Conservation (phyloP, 768 basidiomycete species). For the Rhodotorula diobovata region DNA sequence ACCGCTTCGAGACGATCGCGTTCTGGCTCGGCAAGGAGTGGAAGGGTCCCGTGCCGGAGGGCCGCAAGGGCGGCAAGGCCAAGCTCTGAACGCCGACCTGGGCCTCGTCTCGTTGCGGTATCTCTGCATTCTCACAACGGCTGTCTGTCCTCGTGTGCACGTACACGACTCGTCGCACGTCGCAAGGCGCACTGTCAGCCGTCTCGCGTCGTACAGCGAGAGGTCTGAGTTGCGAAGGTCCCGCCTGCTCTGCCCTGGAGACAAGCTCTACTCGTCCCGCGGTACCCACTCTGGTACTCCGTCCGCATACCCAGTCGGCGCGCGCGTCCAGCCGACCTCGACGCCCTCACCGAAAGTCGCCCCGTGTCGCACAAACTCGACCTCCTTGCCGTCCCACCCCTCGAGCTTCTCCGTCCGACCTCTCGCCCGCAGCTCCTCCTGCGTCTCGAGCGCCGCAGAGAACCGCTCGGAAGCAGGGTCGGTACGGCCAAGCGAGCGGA, state of each 20-base stretch:
- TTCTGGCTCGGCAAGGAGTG: constrained; percentile 31
- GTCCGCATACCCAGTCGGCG: no score
- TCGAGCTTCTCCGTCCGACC: background rate
- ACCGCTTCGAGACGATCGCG: constrained; percentile 36
- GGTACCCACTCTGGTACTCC: no score
- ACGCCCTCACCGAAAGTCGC: constrained; percentile 3
- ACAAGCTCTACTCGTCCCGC: no score
- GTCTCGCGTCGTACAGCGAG: no score
- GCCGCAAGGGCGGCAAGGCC: no score
- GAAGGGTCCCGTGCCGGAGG: constrained; percentile 10
- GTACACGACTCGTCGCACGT: no score
- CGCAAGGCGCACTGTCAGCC: no score
- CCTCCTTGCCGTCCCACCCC: background rate
- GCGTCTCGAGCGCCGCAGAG: background rate
- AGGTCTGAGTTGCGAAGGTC: no score
- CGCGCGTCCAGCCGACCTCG: background rate
- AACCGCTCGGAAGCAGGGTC: constrained; percentile 43
- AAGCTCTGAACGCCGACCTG: background rate
- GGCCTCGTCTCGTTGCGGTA: no score
- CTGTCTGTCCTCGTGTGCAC: no score
- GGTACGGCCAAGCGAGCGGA: constrained; percentile 55
- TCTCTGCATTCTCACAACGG: no score
- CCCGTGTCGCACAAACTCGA: background rate
- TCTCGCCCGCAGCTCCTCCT: background rate
- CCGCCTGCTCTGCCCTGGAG: no score